Conservation (phyloP, 306 rosid genomes). For the Cucurbita maxima region DNA sequence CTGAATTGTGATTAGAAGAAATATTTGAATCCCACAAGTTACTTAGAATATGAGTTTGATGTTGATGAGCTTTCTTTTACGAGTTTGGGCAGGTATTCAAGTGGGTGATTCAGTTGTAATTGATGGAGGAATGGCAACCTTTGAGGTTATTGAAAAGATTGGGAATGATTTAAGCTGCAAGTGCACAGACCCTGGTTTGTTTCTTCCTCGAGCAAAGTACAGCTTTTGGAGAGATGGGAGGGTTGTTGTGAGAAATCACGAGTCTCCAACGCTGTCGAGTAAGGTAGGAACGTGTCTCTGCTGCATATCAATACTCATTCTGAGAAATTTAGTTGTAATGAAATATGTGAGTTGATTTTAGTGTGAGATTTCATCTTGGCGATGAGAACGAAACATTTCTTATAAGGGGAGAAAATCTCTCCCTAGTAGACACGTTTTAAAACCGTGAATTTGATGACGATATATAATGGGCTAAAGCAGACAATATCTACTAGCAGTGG, state of each 20-base stretch:
- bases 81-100: conserved; percentile 34
- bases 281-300: conserved; percentile 27
- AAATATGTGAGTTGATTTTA: background rate
- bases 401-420: too few species aligned
- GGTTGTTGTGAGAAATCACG: conserved; percentile 48
- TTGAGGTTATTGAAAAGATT: conserved; percentile 49
- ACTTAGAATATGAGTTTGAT: background rate
- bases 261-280: conserved; percentile 55
- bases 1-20: background rate
- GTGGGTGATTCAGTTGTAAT: conserved; percentile 72
- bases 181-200: conserved; percentile 75
- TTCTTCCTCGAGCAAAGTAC: conserved; percentile 69
- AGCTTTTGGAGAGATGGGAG: conserved; percentile 84
- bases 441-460: too few species aligned
- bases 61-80: background rate
- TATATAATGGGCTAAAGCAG: too few species aligned
- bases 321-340: background rate
- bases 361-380: background rate
- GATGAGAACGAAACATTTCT: too few species aligned
- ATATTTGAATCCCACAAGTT: background rate
- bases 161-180: conserved; percentile 53
- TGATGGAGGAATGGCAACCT: conserved; percentile 86
- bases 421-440: too few species aligned
- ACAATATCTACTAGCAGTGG: too few species aligned
- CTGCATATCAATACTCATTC: background rate